Evolutionary conservation across 768 basidiomycete species (phyloP).

Genomic region (Podaxis sp.): DNA sequence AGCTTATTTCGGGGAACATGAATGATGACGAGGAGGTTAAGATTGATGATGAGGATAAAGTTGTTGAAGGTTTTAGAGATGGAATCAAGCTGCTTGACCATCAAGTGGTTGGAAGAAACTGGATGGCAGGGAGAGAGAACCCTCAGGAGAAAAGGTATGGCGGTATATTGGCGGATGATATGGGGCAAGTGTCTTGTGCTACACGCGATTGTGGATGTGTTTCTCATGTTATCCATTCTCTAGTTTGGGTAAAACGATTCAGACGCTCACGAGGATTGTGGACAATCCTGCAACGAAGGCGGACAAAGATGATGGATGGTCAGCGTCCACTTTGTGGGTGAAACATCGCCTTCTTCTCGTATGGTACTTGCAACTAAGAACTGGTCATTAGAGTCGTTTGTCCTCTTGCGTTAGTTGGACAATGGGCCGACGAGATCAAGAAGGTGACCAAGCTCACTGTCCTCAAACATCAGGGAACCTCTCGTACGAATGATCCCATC

Average conservation of each 20-base stretch:
- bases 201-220: not conserved
- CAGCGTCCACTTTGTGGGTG: slow-evolving; percentile 64
- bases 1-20: slow-evolving; percentile 66
- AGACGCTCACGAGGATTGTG: slow-evolving; percentile 82
- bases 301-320: slow-evolving; percentile 71
- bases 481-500: slow-evolving; percentile 61
- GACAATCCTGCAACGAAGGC: slow-evolving; percentile 70
- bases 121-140: slow-evolving; percentile 85
- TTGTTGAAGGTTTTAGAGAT: slow-evolving; percentile 73
- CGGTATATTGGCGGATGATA: slow-evolving; percentile 90
- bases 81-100: slow-evolving; percentile 75
- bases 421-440: slow-evolving; percentile 86
- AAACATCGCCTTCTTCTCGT: not conserved
- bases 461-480: slow-evolving; percentile 78
- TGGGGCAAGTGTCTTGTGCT: slow-evolving; percentile 52
- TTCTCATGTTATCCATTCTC: slow-evolving; percentile 3
- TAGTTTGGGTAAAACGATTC: slow-evolving; percentile 87
- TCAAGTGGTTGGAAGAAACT: slow-evolving; percentile 78
- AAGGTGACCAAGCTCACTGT: slow-evolving; percentile 71
- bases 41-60: slow-evolving; percentile 61
- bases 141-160: slow-evolving; percentile 64
- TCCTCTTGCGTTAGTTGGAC: slow-evolving; percentile 81
- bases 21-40: slow-evolving; percentile 53
- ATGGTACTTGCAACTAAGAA: not conserved
- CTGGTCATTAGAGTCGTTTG: slow-evolving; percentile 64